Conservation (phyloP, 495 filamentous ascomycete genomes). For the Hyaloscypha bicolor region DNA sequence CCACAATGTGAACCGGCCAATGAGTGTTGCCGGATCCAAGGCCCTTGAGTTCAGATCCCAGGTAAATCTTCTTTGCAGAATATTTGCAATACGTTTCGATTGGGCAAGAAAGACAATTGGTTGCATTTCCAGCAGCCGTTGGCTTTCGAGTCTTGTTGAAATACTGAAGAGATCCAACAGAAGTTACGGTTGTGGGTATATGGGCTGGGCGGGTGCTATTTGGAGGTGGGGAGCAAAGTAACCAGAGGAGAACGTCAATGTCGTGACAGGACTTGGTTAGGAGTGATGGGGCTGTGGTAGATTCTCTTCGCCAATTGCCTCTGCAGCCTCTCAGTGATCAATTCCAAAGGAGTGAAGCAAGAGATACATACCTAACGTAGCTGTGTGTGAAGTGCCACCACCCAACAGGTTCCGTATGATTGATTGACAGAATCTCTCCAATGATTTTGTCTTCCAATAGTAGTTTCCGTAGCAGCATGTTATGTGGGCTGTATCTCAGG, state of each 20-base stretch:
- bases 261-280: constrained; percentile 96
- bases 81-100: constrained; percentile 75
- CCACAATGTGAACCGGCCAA: constrained; percentile 88
- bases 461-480: constrained; percentile 78
- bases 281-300: constrained; percentile 70
- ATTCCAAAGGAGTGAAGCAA: neutral
- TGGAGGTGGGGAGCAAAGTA: constrained; percentile 68
- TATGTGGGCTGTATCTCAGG: constrained; percentile 87
- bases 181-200: constrained; percentile 71
- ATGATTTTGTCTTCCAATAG: constrained; percentile 72
- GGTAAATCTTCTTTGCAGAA: constrained; percentile 81
- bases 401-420: constrained; percentile 92
- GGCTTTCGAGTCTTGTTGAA: constrained; percentile 79
- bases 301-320: constrained; percentile 90
- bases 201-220: constrained; percentile 55
- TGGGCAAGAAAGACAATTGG: constrained; percentile 85
- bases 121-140: constrained; percentile 67
- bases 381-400: constrained; percentile 96
- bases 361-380: constrained; percentile 68
- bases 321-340: constrained; percentile 35
- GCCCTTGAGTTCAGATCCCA: constrained; percentile 47
- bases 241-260: constrained; percentile 89
- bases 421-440: constrained; percentile 84
- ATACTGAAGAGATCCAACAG: constrained; percentile 70
- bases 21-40: constrained; percentile 56